These are phyloP conservation scores for Scedosporium dehoogii DNA, from an alignment of 2,329 filamentous ascomycete genomes.

Conservation along the genomic window DNA sequence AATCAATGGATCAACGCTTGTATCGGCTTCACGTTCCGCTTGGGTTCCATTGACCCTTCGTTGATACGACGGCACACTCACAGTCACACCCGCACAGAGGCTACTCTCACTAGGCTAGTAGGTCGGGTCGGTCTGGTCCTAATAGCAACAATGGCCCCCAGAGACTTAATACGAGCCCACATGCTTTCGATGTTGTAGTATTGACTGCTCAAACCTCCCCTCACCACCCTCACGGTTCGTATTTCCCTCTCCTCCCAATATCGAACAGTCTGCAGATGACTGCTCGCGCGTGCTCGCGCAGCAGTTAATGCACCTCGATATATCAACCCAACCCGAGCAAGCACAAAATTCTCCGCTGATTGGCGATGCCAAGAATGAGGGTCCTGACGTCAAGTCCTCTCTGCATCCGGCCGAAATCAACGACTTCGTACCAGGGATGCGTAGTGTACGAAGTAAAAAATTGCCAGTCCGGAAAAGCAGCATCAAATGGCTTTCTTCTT, in stretches of 20 bases:
- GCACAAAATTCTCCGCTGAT: not conserved
- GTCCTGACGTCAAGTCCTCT: not conserved
- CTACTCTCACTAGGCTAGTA: too few species aligned
- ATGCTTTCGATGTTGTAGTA: not conserved
- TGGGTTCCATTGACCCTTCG: too few species aligned
- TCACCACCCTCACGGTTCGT: not conserved
- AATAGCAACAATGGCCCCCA: not conserved
- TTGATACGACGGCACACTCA: too few species aligned
- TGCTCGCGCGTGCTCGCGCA: not conserved
- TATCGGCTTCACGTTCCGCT: too few species aligned
- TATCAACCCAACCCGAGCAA: not conserved
- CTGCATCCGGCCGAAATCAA: too few species aligned
- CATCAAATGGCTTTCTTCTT: too few species aligned
- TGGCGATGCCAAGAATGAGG: not conserved
- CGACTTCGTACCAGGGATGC: too few species aligned
- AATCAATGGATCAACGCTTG: too few species aligned
- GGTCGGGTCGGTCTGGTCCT: too few species aligned
- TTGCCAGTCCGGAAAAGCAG: too few species aligned
- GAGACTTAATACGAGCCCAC: not conserved
- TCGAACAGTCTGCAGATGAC: not conserved
- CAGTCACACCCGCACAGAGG: too few species aligned
- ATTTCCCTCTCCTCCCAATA: not conserved
- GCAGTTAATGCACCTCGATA: not conserved
- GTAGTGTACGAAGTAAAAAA: too few species aligned
- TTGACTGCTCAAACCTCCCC: not conserved